Base-by-base conservation (phyloP, 2,329 filamentous ascomycete species). In the Monosporascus sp. region DNA sequence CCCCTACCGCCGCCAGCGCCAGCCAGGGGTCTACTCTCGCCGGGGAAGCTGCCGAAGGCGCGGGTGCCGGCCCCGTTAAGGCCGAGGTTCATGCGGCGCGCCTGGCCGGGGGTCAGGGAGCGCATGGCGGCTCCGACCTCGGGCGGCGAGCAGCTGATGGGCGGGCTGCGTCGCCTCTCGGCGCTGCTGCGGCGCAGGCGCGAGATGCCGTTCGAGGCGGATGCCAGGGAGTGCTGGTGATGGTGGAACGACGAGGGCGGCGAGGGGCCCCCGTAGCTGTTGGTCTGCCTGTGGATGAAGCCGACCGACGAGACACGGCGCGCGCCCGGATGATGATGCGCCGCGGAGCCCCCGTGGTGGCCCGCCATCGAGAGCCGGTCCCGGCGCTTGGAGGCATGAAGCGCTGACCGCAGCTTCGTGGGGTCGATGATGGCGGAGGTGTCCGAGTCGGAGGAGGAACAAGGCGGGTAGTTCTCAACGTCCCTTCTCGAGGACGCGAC, bases 31-130 rank as follows among this genome's bases (percentile, higher is more conserved):
- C 52, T 51, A 37, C 57, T 52, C 52, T 61, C 58, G 58, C 62
- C 58, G 25, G 54, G 63, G 53, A 57, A 65, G 52, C 36, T 57
- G 51, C 45, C 61, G 55, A 27, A 15, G 18, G 54, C 60, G n/a
- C 58, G 55, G 15, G 61, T 49, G 37, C 58, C 62, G 46, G 31
- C 9, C 31, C 57, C 51, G 20, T 49, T 25, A 15, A 25, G 73
- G 37, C 75, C 73, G 53, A 83, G 66, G 59, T 81, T 79, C 80
- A 84, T 83, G 46, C 81, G 73, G 50, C 81, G 69, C 22, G 80
- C 81, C 62, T 84, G 80, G 2, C 79, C 79, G 1, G 77, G 70
- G 11, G 79, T 82, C 57, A 83, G 72, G 3, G 69, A 65, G 54
- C 70, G 68, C 24, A 35, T 35, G 64, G 56, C 49, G 65, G 70